A percentile compares a stretch with the other conserved stretches of the same genome.
phyloP scores from a whole-genome alignment of 176 grass and related monocot genomes.

The Bonia amplexicaulis region DNA sequence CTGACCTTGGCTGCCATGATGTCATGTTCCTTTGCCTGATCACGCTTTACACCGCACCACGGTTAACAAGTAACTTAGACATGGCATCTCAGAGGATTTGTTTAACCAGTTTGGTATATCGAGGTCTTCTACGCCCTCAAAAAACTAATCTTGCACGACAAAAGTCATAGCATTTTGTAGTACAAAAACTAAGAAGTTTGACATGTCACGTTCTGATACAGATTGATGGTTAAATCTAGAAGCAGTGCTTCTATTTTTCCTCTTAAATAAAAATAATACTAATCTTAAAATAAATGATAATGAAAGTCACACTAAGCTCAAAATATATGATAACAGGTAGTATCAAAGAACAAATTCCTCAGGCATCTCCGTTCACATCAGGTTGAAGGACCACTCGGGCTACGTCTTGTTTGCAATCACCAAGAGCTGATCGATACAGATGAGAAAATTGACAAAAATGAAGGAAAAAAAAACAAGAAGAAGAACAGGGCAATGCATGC shows the following conservation, averaged over 20 bases:
- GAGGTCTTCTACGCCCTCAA: not conserved
- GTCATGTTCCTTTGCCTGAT: conserved; percentile 35
- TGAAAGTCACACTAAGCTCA: too few relatives aligned
- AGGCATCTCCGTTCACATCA: not conserved
- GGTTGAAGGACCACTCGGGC: not conserved
- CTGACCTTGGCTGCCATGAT: conserved; percentile 37
- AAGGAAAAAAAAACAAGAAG: not conserved
- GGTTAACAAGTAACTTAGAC: conserved; percentile 11
- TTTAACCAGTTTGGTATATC: conserved; percentile 1
- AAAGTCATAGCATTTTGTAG: not conserved
- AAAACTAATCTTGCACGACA: not conserved
- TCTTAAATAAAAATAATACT: too few relatives aligned
- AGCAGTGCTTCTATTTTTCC: too few relatives aligned
- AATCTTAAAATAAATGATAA: too few relatives aligned
- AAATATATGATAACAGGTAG: not conserved
- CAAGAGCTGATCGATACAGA: conserved; percentile 15
- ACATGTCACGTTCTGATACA: not conserved
- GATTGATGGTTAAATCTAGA: not conserved
- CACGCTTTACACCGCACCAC: conserved; percentile 18
- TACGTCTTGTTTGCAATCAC: conserved; percentile 17
- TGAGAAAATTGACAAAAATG: conserved; percentile 6
- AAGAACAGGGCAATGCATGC: not conserved
- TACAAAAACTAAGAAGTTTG: not conserved
- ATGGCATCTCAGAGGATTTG: not conserved
- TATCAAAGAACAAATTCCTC: not conserved